A percentile compares a stretch with the other conserved stretches of the same genome.
Conservation (phyloP, 768 basidiomycete genomes). For the Pleurotus djamor region DNA sequence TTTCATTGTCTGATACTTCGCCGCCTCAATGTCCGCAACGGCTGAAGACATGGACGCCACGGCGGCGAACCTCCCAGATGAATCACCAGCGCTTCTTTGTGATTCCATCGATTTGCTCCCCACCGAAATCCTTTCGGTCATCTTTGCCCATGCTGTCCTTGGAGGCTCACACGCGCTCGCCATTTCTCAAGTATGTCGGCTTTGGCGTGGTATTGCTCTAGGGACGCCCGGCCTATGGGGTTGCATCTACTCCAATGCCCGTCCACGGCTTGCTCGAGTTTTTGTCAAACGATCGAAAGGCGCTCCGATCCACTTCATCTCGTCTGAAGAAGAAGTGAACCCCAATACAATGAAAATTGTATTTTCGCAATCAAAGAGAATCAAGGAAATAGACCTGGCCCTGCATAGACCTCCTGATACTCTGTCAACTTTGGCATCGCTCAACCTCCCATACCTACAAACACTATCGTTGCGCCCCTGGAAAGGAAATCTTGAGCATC, state of each 20-base stretch:
- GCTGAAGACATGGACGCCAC: no score
- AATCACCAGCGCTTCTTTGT: no score
- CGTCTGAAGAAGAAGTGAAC: background rate
- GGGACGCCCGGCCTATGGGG: background rate
- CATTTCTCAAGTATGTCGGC: conserved; percentile 1
- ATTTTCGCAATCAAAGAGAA: background rate
- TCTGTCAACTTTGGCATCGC: no score
- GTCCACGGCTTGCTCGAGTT: background rate
- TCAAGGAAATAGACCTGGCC: background rate
- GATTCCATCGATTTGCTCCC: no score
- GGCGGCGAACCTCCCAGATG: no score
- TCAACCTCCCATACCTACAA: no score
- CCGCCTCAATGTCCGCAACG: no score
- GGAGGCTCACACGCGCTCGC: background rate
- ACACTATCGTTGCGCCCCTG: background rate
- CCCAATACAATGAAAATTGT: background rate
- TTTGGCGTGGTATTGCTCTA: background rate
- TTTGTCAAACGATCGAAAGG: background rate
- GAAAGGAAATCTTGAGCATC: background rate
- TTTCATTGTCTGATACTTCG: no score
- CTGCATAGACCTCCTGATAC: background rate
- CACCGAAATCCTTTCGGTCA: no score
- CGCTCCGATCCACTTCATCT: background rate
- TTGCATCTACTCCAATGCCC: background rate
- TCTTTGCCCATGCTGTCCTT: no score